Conservation (phyloP, 495 filamentous ascomycete genomes). For the Penicillium parvum region DNA sequence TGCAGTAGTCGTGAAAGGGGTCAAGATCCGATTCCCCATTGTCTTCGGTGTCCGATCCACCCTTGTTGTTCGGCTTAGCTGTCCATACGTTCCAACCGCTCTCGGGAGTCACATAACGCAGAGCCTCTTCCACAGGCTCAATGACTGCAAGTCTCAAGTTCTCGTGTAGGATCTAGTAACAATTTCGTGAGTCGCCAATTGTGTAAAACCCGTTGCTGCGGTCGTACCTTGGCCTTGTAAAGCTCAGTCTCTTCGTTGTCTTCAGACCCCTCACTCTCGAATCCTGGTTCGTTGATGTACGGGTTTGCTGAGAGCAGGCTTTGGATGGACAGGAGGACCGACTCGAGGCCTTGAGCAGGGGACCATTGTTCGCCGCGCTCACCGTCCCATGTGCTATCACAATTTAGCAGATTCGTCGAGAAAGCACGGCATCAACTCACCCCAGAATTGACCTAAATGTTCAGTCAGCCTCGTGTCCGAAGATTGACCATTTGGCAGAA, state of each 20-base stretch:
- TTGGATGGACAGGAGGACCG: slow-evolving; percentile 91
- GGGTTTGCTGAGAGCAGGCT: slow-evolving; percentile 92
- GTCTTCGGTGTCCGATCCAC: slow-evolving; percentile 43
- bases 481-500: not conserved
- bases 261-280: slow-evolving; percentile 65
- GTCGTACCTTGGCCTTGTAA: slow-evolving; percentile 91
- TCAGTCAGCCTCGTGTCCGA: slow-evolving; percentile 10
- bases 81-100: too few species aligned
- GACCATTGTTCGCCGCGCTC: slow-evolving; percentile 92
- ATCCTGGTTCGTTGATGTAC: slow-evolving; percentile 95
- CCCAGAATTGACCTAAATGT: slow-evolving; percentile 76
- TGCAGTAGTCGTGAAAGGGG: slow-evolving; percentile 85
- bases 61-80: too few species aligned
- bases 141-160: slow-evolving; percentile 83
- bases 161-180: slow-evolving; percentile 78
- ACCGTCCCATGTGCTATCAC: slow-evolving; percentile 83
- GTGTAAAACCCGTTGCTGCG: not conserved
- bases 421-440: slow-evolving; percentile 41
- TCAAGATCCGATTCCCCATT: slow-evolving; percentile 50
- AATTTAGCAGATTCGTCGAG: not conserved
- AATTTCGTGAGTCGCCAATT: not conserved
- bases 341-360: slow-evolving; percentile 90
- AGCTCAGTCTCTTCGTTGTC: slow-evolving; percentile 70
- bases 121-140: slow-evolving; percentile 73
- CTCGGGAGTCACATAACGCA: slow-evolving; percentile 47